Conservation (phyloP, 23 red algal species). For the Agarophyton chilense region DNA sequence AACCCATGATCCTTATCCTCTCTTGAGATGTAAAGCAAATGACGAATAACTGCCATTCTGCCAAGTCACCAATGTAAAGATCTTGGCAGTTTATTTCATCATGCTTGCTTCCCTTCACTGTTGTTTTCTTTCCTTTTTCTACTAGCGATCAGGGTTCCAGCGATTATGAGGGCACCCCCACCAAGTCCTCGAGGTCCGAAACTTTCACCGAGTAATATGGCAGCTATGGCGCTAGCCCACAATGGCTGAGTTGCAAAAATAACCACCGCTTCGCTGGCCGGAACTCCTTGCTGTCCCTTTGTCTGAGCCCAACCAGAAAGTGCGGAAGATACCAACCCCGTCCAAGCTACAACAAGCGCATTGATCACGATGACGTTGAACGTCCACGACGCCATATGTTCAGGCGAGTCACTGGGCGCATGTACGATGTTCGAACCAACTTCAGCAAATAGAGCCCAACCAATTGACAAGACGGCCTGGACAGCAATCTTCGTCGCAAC, state of each 20-base stretch:
- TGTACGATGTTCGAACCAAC: slow-evolving; percentile 7
- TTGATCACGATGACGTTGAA: slow-evolving; percentile 51
- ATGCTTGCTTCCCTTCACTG: background rate
- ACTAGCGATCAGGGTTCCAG: slow-evolving; percentile 55
- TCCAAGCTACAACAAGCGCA: slow-evolving; percentile 76
- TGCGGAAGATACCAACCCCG: slow-evolving; percentile 82
- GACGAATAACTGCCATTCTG: too few species aligned
- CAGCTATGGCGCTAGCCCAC: slow-evolving; percentile 77
- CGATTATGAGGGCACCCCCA: slow-evolving; percentile 76
- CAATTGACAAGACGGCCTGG: slow-evolving; percentile 79
- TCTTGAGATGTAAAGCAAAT: too few species aligned
- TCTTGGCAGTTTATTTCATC: background rate
- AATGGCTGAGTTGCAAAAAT: slow-evolving; percentile 94
- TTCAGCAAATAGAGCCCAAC: slow-evolving; percentile 68
- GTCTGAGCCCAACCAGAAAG: slow-evolving; percentile 84
- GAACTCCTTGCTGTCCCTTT: slow-evolving; percentile 77
- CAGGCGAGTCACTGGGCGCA: background rate
- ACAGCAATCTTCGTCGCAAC: slow-evolving; percentile 85
- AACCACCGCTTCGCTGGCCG: slow-evolving; percentile 75
- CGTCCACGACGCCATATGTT: slow-evolving; percentile 28
- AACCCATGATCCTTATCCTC: too few species aligned
- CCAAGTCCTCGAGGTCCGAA: slow-evolving; percentile 73
- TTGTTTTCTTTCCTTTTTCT: background rate
- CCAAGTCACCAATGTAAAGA: background rate
- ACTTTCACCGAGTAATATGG: slow-evolving; percentile 73